Evolutionary conservation across 345 rosid genomes (phyloP).

Genomic region (Angophora floribunda): DNA sequence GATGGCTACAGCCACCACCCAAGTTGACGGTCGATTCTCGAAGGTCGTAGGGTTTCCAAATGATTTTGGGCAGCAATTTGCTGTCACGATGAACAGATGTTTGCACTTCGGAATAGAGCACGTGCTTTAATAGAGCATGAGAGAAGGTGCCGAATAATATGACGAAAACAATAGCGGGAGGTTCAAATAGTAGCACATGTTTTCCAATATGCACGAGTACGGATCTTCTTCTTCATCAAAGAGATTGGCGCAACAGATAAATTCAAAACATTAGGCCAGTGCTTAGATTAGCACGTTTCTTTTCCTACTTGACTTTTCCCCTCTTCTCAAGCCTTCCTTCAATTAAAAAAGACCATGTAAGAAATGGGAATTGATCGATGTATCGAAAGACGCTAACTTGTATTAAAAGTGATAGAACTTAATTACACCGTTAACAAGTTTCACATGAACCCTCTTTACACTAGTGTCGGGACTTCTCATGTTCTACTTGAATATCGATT

Average conservation of each 20-base stretch:
- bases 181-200: neutral
- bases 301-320: neutral
- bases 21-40: neutral
- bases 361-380: neutral
- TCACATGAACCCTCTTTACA: neutral
- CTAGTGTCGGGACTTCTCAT: neutral
- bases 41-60: neutral
- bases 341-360: neutral
- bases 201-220: neutral
- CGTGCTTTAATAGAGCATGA: neutral
- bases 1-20: neutral
- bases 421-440: neutral
- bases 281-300: neutral
- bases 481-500: neutral
- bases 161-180: neutral
- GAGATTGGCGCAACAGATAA: neutral
- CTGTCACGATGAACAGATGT: neutral
- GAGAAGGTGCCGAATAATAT: neutral
- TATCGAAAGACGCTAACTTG: neutral
- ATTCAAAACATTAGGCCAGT: neutral
- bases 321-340: neutral
- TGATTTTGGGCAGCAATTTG: neutral
- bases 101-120: neutral
- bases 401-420: neutral
- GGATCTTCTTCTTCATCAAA: neutral